Evolutionary conservation across 2,329 filamentous ascomycete species (phyloP).

Genomic region (Penicillium sp.): DNA sequence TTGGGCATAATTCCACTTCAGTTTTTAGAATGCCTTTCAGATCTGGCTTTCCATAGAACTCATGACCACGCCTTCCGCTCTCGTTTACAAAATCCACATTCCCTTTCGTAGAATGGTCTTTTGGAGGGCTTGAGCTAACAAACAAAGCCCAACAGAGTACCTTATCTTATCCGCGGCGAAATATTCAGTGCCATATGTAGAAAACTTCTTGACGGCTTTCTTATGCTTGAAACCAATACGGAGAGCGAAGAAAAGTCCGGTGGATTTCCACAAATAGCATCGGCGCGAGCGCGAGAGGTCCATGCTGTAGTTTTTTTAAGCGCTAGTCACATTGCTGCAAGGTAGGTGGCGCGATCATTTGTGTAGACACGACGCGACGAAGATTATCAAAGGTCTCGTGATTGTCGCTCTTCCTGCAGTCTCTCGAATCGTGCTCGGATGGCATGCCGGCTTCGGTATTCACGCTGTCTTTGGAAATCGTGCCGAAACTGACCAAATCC

Average conservation of each 20-base stretch:
- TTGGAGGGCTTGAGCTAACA: too few relatives aligned
- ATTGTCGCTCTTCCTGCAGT: constrained; percentile 3
- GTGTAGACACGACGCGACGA: constrained; percentile 2
- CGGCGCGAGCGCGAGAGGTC: neutral
- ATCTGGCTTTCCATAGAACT: too few relatives aligned
- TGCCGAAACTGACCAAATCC: neutral
- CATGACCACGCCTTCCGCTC: too few relatives aligned
- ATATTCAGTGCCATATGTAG: too few relatives aligned
- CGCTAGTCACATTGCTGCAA: constrained; percentile 3
- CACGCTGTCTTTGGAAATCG: neutral
- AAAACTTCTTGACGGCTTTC: too few relatives aligned
- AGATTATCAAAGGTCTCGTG: constrained; percentile 4
- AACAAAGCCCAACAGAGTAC: too few relatives aligned
- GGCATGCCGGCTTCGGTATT: neutral
- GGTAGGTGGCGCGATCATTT: neutral
- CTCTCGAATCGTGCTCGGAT: constrained; percentile 3
- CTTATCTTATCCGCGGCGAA: too few relatives aligned
- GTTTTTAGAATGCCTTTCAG: too few relatives aligned
- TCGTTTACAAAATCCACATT: too few relatives aligned
- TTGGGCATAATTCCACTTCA: too few relatives aligned
- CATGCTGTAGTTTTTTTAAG: neutral
- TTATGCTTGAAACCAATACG: neutral
- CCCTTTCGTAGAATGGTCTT: too few relatives aligned
- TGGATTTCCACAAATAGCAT: constrained; percentile 2
- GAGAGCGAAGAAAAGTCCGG: neutral